A percentile compares a stretch with the other conserved stretches of the same genome.
phyloP scores from a whole-genome alignment of 768 basidiomycete species.

The Rhodotorula taiwanensis region DNA sequence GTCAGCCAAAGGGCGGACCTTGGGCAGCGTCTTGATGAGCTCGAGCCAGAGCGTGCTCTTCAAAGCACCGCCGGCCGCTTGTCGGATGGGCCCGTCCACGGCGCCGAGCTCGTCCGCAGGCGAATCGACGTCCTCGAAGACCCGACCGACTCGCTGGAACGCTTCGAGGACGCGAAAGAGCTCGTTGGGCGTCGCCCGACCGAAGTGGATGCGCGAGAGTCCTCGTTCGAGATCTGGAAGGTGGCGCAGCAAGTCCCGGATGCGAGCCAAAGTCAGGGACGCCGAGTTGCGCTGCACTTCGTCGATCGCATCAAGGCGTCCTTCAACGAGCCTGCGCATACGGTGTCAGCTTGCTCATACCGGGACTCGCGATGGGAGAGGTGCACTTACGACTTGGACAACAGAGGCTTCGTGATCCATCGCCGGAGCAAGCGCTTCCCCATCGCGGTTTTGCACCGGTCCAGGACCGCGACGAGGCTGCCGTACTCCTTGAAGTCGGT shows the following conservation, averaged over 20 bases:
- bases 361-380: slow-evolving; percentile 27
- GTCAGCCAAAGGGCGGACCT: slow-evolving; percentile 54
- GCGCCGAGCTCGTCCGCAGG: neutral
- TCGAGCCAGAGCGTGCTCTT: slow-evolving; percentile 48
- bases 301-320: slow-evolving; percentile 73
- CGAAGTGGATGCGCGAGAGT: slow-evolving; percentile 79
- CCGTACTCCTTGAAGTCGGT: slow-evolving; percentile 68
- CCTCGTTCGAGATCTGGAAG: slow-evolving; percentile 49
- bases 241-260: slow-evolving; percentile 25
- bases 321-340: slow-evolving; percentile 57
- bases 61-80: neutral
- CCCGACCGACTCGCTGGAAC: slow-evolving; percentile 61
- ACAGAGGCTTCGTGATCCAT: slow-evolving; percentile 81
- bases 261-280: slow-evolving; percentile 54
- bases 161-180: slow-evolving; percentile 66
- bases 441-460: slow-evolving; percentile 80
- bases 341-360: rapidly evolving
- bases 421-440: slow-evolving; percentile 71
- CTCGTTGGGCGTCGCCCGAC: slow-evolving; percentile 73
- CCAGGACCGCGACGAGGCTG: slow-evolving; percentile 75
- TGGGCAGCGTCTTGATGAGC: slow-evolving; percentile 63
- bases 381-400: slow-evolving; percentile 48
- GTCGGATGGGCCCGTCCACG: neutral
- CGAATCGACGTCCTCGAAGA: slow-evolving; percentile 49
- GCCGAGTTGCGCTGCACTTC: slow-evolving; percentile 54